These are phyloP conservation scores for Trichoderma sp. DNA, from an alignment of 2,329 filamentous ascomycete species.

Conservation along the genomic window DNA sequence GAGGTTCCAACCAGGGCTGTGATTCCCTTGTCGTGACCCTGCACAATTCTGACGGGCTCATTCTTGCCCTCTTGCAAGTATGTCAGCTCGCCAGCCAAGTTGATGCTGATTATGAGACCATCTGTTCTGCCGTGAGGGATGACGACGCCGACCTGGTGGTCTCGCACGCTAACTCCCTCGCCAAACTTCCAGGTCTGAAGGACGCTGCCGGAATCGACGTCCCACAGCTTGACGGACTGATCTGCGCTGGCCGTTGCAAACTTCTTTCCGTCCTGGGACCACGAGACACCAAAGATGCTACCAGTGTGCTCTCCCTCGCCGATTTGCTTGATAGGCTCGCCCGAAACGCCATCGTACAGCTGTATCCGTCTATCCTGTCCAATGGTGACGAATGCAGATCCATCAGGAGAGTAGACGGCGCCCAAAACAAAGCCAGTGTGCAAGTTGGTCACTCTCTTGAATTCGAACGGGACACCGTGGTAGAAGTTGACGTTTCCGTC, in stretches of 20 bases:
- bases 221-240: conserved; percentile 94
- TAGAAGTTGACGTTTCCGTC: conserved; percentile 90
- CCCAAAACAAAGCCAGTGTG: conserved; percentile 91
- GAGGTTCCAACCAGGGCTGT: conserved; percentile 64
- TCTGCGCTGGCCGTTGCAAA: conserved; percentile 93
- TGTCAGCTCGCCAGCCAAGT: conserved; percentile 84
- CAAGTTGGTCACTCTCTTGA: conserved; percentile 78
- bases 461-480: conserved; percentile 94
- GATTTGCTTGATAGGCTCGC: conserved; percentile 76
- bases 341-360: conserved; percentile 95
- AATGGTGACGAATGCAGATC: conserved; percentile 78
- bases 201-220: conserved; percentile 76
- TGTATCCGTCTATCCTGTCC: conserved; percentile 93
- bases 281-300: conserved; percentile 89
- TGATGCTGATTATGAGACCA: conserved; percentile 86
- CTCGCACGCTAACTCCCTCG: conserved; percentile 71
- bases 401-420: conserved; percentile 88
- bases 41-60: conserved; percentile 71
- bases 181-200: conserved; percentile 86
- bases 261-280: conserved; percentile 82
- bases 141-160: conserved; percentile 94
- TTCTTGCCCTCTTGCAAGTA: conserved; percentile 77
- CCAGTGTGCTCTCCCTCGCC: conserved; percentile 86
- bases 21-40: conserved; percentile 90
- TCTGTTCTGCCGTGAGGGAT: conserved; percentile 84